A percentile compares a stretch with the other conserved stretches of the same genome.
These are phyloP conservation scores for Puccinia hordei DNA, from an alignment of 1,284 basidiomycete genomes.

Conservation along the genomic window DNA sequence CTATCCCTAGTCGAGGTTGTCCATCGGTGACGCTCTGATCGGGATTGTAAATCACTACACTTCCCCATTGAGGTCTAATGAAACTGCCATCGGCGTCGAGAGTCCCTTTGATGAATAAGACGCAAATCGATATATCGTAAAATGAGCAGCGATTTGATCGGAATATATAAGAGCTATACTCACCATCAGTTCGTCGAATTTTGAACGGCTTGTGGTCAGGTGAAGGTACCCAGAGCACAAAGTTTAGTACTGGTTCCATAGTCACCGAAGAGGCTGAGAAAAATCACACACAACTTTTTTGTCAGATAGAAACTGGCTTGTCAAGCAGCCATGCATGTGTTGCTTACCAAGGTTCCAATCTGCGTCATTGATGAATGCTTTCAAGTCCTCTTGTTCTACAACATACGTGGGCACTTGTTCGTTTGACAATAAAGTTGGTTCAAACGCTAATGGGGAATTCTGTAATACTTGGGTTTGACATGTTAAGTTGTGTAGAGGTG, in stretches of 20 bases:
- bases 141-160: neutral
- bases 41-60: constrained; percentile 78
- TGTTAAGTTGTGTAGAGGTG: constrained; percentile 79
- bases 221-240: constrained; percentile 85
- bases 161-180: constrained; percentile 51
- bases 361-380: constrained; percentile 90
- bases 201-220: constrained; percentile 69
- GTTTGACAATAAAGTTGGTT: constrained; percentile 62
- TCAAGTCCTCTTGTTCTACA: constrained; percentile 76
- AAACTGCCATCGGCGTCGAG: constrained; percentile 64
- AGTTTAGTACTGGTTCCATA: constrained; percentile 88
- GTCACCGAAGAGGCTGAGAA: constrained; percentile 73
- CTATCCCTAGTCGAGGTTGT: constrained; percentile 54
- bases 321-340: neutral
- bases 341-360: constrained; percentile 83
- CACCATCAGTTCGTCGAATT: constrained; percentile 69
- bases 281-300: neutral
- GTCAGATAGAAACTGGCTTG: constrained; percentile 6
- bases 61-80: constrained; percentile 92
- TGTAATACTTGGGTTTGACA: constrained; percentile 92
- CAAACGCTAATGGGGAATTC: constrained; percentile 83
- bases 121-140: neutral
- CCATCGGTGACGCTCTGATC: constrained; percentile 56
- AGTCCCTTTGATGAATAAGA: neutral
- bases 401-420: constrained; percentile 57